Percentiles rank a stretch among this genome's conserved stretches.
phyloP scores from a whole-genome alignment of 1,139 yeast genomes.

The Kodamaea arcana region DNA sequence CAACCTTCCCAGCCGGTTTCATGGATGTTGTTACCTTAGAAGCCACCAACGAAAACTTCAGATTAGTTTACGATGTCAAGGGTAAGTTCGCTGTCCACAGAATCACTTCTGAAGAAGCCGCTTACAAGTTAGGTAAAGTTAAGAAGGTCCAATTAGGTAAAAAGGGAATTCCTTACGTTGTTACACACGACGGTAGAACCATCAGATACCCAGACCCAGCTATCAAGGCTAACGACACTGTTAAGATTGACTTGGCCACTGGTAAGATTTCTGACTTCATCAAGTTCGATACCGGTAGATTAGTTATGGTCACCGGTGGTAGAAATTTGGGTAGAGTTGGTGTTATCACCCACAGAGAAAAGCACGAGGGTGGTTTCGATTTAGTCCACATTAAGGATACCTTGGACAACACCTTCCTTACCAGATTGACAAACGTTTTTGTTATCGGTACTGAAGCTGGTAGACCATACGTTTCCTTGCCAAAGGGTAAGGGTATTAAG shows the following conservation, averaged over 20 bases:
- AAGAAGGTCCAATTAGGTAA: constrained; percentile 97
- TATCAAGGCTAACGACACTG: constrained; percentile 95
- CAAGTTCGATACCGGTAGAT: constrained; percentile 93
- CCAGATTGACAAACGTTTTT: constrained; percentile 96
- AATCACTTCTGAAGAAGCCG: constrained; percentile 97
- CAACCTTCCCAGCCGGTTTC: constrained; percentile 99
- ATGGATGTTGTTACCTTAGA: constrained; percentile 97
- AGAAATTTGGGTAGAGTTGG: constrained; percentile 99
- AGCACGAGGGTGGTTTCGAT: constrained; percentile 99
- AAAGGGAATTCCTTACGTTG: constrained; percentile 97
- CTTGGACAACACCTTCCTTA: constrained; percentile 95
- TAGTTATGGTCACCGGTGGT: constrained; percentile 99
- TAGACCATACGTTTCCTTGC: constrained; percentile 95
- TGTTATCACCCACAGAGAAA: constrained; percentile 96
- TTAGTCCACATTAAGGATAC: constrained; percentile 98
- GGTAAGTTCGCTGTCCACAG: constrained; percentile 99
- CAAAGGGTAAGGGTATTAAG: constrained; percentile 99
- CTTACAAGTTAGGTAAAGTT: constrained; percentile 97
- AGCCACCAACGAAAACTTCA: constrained; percentile 98
- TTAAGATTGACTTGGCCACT: constrained; percentile 91
- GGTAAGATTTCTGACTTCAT: constrained; percentile 91
- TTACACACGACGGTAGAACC: constrained; percentile 99
- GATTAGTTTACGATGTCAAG: constrained; percentile 96
- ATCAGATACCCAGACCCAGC: constrained; percentile 98
- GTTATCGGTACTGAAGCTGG: constrained; percentile 92